These are phyloP conservation scores for Torulaspora globosa DNA, from an alignment of 1,139 yeast genomes.

Conservation along the genomic window DNA sequence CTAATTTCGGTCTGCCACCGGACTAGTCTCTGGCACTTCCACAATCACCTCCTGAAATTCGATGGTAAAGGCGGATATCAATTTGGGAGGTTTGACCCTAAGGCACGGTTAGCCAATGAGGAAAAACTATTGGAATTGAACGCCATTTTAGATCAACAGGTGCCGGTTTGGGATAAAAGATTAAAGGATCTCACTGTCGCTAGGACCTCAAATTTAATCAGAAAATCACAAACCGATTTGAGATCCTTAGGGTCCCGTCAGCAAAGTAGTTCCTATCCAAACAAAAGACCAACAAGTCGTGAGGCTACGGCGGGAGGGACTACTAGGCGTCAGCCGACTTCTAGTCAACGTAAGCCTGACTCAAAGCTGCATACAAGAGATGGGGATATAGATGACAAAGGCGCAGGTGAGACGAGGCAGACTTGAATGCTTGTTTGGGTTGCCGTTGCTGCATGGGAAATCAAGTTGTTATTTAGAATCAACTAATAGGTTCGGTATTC, in stretches of 20 bases:
- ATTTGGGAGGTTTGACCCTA: conserved; percentile 67
- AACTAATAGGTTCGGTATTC: too few relatives aligned
- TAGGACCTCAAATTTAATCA: conserved; percentile 31
- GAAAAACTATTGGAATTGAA: conserved; percentile 67
- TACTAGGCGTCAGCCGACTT: background rate
- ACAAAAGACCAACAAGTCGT: background rate
- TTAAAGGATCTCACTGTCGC: conserved; percentile 56
- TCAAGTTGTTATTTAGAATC: too few relatives aligned
- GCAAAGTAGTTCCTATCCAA: background rate
- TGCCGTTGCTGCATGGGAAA: background rate
- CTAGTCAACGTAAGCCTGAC: conserved; percentile 1
- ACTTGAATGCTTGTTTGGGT: background rate
- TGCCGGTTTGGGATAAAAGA: conserved; percentile 61
- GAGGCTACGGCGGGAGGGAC: background rate
- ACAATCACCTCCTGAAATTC: conserved; percentile 73
- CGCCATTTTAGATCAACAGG: conserved; percentile 56
- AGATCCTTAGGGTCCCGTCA: conserved; percentile 8
- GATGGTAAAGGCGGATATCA: conserved; percentile 77
- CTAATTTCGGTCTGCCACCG: conserved; percentile 88
- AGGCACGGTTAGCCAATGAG: conserved; percentile 61
- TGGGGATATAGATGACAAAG: background rate
- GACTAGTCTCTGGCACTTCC: conserved; percentile 91
- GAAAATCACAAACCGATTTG: conserved; percentile 34
- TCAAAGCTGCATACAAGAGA: conserved; percentile 1
- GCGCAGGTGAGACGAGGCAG: background rate